A percentile compares a stretch with the other conserved stretches of the same genome.
These are phyloP conservation scores for Taphrina deformans DNA, from an alignment of 1,139 yeast species.

Conservation along the genomic window DNA sequence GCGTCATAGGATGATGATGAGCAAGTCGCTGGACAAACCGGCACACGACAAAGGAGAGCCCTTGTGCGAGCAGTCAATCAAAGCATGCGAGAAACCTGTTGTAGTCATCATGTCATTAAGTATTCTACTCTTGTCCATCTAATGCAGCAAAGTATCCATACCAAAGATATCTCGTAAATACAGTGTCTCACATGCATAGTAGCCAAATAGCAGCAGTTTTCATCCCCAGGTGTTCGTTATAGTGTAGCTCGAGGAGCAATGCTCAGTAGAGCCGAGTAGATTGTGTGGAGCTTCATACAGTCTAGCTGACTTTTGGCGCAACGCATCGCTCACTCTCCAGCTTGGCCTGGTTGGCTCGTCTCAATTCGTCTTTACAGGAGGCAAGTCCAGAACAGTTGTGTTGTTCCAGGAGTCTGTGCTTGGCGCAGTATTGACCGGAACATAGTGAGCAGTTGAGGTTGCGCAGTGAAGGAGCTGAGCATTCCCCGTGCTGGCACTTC, in stretches of 20 bases:
- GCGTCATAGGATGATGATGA: not conserved
- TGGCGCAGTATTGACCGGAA: slow-evolving; percentile 81
- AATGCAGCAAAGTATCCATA: slow-evolving; percentile 2
- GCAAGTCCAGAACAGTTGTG: slow-evolving; percentile 79
- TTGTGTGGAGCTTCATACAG: not conserved
- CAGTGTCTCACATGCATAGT: not conserved
- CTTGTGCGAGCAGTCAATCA: no score
- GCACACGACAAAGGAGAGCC: not conserved
- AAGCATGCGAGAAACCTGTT: no score
- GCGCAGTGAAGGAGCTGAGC: slow-evolving; percentile 70
- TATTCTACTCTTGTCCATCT: not conserved
- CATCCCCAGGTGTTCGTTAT: not conserved
- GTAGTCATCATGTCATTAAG: slow-evolving; percentile 3
- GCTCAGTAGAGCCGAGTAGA: not conserved
- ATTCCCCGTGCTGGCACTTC: slow-evolving; percentile 53
- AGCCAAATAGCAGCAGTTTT: not conserved
- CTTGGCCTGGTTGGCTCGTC: slow-evolving; percentile 54
- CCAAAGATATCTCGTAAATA: not conserved
- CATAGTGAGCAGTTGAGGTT: slow-evolving; percentile 89
- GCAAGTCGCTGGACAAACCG: no score
- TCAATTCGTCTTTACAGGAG: slow-evolving; percentile 77
- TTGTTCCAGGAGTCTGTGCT: slow-evolving; percentile 81
- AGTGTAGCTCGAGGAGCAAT: not conserved
- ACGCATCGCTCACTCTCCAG: slow-evolving; percentile 52
- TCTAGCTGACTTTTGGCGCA: slow-evolving; percentile 47